Conservation (phyloP, 2,329 filamentous ascomycete species). For the Penicillium sp. region DNA sequence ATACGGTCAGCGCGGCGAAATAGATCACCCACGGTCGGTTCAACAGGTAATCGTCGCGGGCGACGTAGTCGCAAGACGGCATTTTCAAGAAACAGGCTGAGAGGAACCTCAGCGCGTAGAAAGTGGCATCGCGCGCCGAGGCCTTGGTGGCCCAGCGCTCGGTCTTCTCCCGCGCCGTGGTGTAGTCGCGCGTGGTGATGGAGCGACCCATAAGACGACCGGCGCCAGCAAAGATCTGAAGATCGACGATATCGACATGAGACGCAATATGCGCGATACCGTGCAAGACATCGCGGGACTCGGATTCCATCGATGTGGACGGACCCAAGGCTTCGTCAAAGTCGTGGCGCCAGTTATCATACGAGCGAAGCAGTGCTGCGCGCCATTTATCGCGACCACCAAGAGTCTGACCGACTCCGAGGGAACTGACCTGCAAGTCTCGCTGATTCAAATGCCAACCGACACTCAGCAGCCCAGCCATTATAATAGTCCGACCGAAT, state of each 20-base stretch:
- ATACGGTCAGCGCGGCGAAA: conserved; percentile 86
- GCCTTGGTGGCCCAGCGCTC: conserved; percentile 86
- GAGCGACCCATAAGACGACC: conserved; percentile 79
- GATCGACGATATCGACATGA: conserved; percentile 96
- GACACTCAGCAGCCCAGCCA: conserved; percentile 89
- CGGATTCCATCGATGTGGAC: conserved; percentile 64
- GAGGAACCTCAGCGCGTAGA: conserved; percentile 86
- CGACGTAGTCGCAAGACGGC: conserved; percentile 61
- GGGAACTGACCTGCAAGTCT: conserved; percentile 84
- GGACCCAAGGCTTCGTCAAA: conserved; percentile 79
- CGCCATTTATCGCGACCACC: conserved; percentile 92
- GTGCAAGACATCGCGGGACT: conserved; percentile 84
- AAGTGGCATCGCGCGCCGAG: conserved; percentile 84
- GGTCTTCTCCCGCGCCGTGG: conserved; percentile 72
- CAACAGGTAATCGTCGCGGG: conserved; percentile 82
- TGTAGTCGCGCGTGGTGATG: conserved; percentile 79
- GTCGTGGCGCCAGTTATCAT: conserved; percentile 89
- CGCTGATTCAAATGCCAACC: conserved; percentile 98
- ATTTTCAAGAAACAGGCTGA: conserved; percentile 68
- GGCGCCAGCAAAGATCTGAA: conserved; percentile 90
- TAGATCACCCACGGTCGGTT: conserved; percentile 96
- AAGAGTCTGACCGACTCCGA: conserved; percentile 75
- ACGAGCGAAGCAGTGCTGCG: conserved; percentile 76
- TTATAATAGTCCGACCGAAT: conserved; percentile 88
- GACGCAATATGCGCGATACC: conserved; percentile 97